Percentiles rank a stretch among this genome's conserved stretches.
Conservation (phyloP, 805 yeast genomes). For the Yarrowia hollandica region DNA sequence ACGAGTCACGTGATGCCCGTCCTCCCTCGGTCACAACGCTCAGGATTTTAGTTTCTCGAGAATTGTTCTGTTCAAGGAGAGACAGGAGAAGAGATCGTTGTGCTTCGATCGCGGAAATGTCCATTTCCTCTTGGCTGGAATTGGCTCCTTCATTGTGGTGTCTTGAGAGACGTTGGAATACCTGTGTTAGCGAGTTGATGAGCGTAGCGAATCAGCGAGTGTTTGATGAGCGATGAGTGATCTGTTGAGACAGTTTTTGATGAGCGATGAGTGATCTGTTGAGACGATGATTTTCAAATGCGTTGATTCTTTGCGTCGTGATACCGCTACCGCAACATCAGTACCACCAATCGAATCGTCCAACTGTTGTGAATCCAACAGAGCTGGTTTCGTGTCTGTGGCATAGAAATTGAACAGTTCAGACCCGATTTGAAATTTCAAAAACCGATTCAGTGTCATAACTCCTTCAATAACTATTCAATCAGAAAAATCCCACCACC, state of each 20-base stretch:
- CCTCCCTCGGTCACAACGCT: slow-evolving; percentile 14
- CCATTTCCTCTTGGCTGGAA: not conserved
- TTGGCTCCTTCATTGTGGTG: slow-evolving; percentile 10
- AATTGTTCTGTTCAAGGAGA: slow-evolving; percentile 9
- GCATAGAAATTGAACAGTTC: too few relatives aligned
- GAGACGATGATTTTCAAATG: too few relatives aligned
- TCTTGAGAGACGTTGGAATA: slow-evolving; percentile 16
- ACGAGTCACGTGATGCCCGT: slow-evolving; percentile 6
- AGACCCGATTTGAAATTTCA: too few relatives aligned
- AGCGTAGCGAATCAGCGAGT: too few relatives aligned
- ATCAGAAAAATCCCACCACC: not conserved
- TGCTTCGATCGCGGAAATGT: not conserved
- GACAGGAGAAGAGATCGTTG: not conserved
- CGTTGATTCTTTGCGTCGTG: too few relatives aligned
- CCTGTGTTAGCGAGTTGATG: slow-evolving; percentile 15
- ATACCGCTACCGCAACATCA: too few relatives aligned
- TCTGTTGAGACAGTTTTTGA: too few relatives aligned
- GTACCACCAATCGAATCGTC: too few relatives aligned
- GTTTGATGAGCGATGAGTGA: too few relatives aligned
- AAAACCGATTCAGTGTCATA: too few relatives aligned
- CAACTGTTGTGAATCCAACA: too few relatives aligned
- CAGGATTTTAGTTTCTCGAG: slow-evolving; percentile 7
- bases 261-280: too few relatives aligned
- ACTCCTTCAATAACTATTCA: not conserved
- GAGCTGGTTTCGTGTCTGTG: not conserved